phyloP scores from a whole-genome alignment of 1,139 yeast species.

The Saccharomyces pastorianus region DNA sequence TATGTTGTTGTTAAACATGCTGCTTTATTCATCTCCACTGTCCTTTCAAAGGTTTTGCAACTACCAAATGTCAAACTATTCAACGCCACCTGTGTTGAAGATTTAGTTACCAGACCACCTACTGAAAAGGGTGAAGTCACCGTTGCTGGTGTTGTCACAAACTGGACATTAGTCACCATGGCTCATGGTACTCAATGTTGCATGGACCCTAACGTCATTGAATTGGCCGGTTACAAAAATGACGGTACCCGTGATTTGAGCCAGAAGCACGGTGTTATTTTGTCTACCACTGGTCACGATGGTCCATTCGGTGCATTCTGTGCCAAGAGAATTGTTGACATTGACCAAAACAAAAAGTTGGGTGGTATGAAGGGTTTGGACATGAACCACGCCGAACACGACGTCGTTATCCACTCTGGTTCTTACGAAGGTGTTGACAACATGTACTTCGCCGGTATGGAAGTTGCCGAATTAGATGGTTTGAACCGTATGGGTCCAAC shows the following conservation, averaged over 20 bases:
- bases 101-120: constrained; percentile 53
- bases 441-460: constrained; percentile 74
- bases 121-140: no score
- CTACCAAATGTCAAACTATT: constrained; percentile 71
- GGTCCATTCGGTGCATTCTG: constrained; percentile 83
- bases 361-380: constrained; percentile 76
- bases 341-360: constrained; percentile 41
- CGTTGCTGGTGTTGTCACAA: no score
- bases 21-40: constrained; percentile 66
- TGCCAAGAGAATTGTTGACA: constrained; percentile 25
- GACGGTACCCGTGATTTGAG: constrained; percentile 28
- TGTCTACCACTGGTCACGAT: constrained; percentile 77
- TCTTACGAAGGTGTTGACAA: constrained; percentile 58
- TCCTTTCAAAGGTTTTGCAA: constrained; percentile 58
- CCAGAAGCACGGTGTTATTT: constrained; percentile 53
- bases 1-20: constrained; percentile 78
- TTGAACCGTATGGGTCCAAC: constrained; percentile 82
- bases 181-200: constrained; percentile 73
- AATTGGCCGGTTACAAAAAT: constrained; percentile 28
- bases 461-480: constrained; percentile 69
- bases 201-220: constrained; percentile 78
- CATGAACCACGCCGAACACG: constrained; percentile 73
- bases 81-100: constrained; percentile 79
- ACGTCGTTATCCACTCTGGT: constrained; percentile 60
- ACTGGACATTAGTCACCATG: constrained; percentile 67